phyloP scores from a whole-genome alignment of 805 yeast genomes.

The Metschnikowia lochheadii region DNA sequence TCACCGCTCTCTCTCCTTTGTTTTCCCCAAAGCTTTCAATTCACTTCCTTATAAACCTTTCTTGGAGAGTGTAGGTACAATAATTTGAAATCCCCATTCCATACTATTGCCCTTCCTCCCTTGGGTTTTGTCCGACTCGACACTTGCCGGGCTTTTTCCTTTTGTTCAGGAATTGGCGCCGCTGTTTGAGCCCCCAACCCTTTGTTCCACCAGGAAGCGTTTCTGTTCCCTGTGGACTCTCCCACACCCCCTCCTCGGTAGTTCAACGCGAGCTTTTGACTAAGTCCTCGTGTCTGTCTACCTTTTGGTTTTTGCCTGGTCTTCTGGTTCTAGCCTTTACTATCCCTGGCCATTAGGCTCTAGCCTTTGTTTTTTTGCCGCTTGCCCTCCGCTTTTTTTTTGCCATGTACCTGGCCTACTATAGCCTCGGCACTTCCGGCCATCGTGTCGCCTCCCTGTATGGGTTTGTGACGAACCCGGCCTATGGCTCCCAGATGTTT shows the following conservation, averaged over 20 bases:
- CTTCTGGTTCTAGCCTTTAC: neutral
- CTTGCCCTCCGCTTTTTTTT: neutral
- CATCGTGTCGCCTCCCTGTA: slow-evolving; percentile 31
- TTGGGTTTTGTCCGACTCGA: slow-evolving; percentile 4
- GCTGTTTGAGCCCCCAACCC: slow-evolving; percentile 5
- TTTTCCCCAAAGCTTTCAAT: slow-evolving; percentile 1
- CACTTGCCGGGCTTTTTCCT: neutral
- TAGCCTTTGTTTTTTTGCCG: neutral
- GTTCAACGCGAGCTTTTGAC: slow-evolving; percentile 34
- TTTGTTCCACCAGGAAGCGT: slow-evolving; percentile 4
- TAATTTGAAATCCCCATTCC: slow-evolving; percentile 3
- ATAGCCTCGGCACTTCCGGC: slow-evolving; percentile 36
- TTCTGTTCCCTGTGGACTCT: slow-evolving; percentile 1
- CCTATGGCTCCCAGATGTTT: slow-evolving; percentile 8
- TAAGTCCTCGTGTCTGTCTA: slow-evolving; percentile 31
- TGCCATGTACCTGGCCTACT: slow-evolving; percentile 9
- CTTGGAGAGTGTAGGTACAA: slow-evolving; percentile 6
- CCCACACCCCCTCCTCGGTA: neutral
- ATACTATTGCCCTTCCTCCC: slow-evolving; percentile 5
- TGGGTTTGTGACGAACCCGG: slow-evolving; percentile 20
- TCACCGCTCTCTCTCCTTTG: neutral
- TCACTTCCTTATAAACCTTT: slow-evolving; percentile 4
- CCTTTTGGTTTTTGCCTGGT: neutral
- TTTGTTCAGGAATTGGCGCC: neutral
- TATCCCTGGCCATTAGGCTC: neutral